Evolutionary conservation across 2,329 filamentous ascomycete species (phyloP).

Genomic region (Verticillium nonalfalfae): DNA sequence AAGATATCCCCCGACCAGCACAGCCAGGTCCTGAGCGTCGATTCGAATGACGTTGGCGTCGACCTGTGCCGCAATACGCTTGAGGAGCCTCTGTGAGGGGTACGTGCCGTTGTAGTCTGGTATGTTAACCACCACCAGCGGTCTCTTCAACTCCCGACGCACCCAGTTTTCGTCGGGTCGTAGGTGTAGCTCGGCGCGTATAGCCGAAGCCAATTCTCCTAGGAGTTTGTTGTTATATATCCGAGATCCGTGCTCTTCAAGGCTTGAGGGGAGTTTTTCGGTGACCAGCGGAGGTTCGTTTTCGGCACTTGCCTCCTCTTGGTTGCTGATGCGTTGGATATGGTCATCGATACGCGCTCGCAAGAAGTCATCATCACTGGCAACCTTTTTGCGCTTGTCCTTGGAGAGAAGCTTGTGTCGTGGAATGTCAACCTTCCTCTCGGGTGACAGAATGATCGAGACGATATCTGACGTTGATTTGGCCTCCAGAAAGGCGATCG

Average conservation of each 20-base stretch:
- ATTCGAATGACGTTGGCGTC: slow-evolving; percentile 62
- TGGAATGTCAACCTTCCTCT: not conserved
- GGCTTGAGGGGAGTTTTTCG: not conserved
- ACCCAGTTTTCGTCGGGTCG: slow-evolving; percentile 11
- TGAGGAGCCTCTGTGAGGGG: slow-evolving; percentile 37
- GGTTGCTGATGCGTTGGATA: not conserved
- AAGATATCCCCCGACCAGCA: slow-evolving; percentile 63
- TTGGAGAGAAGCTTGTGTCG: not conserved
- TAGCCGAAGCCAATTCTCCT: slow-evolving; percentile 22
- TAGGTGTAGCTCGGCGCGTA: slow-evolving; percentile 22
- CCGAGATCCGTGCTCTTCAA: slow-evolving; percentile 1
- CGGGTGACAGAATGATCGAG: not conserved
- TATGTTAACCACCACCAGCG: slow-evolving; percentile 26
- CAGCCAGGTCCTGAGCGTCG: slow-evolving; percentile 63
- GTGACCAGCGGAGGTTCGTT: not conserved
- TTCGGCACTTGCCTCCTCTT: not conserved
- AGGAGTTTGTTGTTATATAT: slow-evolving; percentile 7
- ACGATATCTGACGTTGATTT: not conserved
- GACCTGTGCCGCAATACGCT: slow-evolving; percentile 54
- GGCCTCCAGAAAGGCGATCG: not conserved
- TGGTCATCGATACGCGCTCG: not conserved
- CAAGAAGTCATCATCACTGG: not conserved
- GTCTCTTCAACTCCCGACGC: slow-evolving; percentile 19
- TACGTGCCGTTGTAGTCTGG: slow-evolving; percentile 23
- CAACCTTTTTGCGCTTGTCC: not conserved